A percentile compares a stretch with the other conserved stretches of the same genome.
phyloP scores from a whole-genome alignment of 768 basidiomycete species.

The Termitomyces sp. region DNA sequence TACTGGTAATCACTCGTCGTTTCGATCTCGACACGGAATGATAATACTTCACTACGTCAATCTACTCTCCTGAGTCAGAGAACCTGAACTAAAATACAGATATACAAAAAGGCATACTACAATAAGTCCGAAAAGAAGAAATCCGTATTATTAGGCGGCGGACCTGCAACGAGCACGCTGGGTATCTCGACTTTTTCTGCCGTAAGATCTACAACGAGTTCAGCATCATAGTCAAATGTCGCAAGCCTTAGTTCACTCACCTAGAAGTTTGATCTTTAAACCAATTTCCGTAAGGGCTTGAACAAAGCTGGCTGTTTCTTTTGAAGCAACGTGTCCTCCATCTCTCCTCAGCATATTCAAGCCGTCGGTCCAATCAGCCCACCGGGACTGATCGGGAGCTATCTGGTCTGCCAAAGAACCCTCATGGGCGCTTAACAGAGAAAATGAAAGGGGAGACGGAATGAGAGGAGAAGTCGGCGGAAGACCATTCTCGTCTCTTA shows the following conservation, averaged over 20 bases:
- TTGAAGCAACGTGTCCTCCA: conserved; percentile 77
- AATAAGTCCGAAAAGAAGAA: conserved; percentile 79
- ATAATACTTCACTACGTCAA: neutral
- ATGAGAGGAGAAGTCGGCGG: conserved; percentile 46
- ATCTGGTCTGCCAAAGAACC: conserved; percentile 74
- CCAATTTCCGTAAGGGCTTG: conserved; percentile 88
- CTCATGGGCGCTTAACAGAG: conserved; percentile 64
- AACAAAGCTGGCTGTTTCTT: conserved; percentile 84
- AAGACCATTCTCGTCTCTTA: conserved; percentile 57
- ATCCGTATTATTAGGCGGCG: conserved; percentile 73
- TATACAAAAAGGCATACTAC: conserved; percentile 16
- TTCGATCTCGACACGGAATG: neutral
- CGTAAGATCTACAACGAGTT: conserved; percentile 58
- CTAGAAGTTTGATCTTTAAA: conserved; percentile 84
- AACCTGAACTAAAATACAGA: neutral
- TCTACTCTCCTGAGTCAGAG: neutral
- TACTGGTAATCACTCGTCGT: conserved; percentile 16
- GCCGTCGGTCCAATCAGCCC: conserved; percentile 95
- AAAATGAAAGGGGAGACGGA: conserved; percentile 72
- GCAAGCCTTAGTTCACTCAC: conserved; percentile 33
- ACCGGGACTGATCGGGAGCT: conserved; percentile 70
- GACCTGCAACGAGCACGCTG: conserved; percentile 68
- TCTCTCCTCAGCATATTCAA: conserved; percentile 81
- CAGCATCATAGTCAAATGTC: neutral
- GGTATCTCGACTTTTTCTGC: conserved; percentile 91